Conservation (phyloP, 179 eudicot species). For the Beta macrorhiza region DNA sequence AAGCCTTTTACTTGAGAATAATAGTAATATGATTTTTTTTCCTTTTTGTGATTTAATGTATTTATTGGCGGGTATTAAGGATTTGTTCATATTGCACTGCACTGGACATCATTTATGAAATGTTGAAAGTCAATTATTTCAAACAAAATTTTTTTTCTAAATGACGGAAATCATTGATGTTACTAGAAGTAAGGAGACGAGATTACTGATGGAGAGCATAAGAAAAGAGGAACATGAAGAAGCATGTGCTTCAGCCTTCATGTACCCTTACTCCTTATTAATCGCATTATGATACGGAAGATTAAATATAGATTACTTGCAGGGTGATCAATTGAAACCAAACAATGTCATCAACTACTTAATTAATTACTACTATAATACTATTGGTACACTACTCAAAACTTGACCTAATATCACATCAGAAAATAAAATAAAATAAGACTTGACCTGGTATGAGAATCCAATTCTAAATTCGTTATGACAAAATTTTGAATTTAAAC, state of each 20-base stretch:
- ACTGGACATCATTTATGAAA: not conserved
- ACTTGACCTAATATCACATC: not conserved
- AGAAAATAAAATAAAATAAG: too few species aligned
- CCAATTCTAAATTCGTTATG: too few species aligned
- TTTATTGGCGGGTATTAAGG: too few species aligned
- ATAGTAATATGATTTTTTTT: too few species aligned
- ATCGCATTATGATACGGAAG: constrained; percentile 14
- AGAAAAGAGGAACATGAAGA: constrained; percentile 10
- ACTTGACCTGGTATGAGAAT: too few species aligned
- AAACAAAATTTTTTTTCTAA: not conserved
- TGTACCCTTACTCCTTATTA: constrained; percentile 10
- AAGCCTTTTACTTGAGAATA: too few species aligned
- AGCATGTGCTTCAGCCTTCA: constrained; percentile 18
- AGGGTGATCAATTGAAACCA: not conserved
- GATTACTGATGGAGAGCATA: not conserved
- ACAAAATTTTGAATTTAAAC: too few species aligned
- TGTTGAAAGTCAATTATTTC: not conserved
- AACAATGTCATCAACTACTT: not conserved
- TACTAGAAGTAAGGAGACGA: not conserved
- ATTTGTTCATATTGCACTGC: too few species aligned
- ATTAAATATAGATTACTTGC: not conserved
- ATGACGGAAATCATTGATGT: not conserved
- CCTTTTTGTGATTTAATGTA: too few species aligned
- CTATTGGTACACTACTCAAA: not conserved
- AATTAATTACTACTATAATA: not conserved